Percentiles rank a stretch among this genome's conserved stretches.
These are phyloP conservation scores for Coniochaeta ligniaria DNA, from an alignment of 2,329 filamentous ascomycete species.

Conservation along the genomic window DNA sequence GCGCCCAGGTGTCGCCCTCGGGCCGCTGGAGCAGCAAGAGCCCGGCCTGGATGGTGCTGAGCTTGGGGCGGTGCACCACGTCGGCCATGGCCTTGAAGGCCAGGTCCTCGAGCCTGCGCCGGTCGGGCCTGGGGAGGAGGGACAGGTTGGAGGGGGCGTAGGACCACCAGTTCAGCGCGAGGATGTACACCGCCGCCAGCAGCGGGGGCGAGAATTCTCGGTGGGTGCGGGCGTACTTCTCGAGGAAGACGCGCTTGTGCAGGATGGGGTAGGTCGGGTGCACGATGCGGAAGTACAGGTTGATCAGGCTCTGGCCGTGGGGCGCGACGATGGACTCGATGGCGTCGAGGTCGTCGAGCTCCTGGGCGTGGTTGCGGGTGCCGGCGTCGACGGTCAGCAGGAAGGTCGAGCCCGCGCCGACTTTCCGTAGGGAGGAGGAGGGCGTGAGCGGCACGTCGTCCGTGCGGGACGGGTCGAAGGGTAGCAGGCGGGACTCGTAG, in stretches of 20 bases:
- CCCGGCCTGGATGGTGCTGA: constrained; percentile 48
- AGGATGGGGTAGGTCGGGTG: constrained; percentile 52
- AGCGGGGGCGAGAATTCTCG: constrained; percentile 52
- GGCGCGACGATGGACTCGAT: constrained; percentile 57
- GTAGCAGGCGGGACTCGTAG: constrained; percentile 15
- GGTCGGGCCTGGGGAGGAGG: constrained; percentile 32
- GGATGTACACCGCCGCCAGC: constrained; percentile 52
- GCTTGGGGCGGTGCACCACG: constrained; percentile 43
- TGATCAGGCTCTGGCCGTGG: constrained; percentile 55
- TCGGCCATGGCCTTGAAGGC: constrained; percentile 39
- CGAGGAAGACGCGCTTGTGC: constrained; percentile 54
- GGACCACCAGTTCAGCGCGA: constrained; percentile 55
- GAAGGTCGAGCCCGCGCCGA: constrained; percentile 14
- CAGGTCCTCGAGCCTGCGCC: constrained; percentile 25
- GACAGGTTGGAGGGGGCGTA: constrained; percentile 44
- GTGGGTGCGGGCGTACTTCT: constrained; percentile 51
- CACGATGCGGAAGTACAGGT: constrained; percentile 59
- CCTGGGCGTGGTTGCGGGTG: constrained; percentile 10
- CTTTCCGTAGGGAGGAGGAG: constrained; percentile 14
- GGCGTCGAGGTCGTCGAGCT: constrained; percentile 29
- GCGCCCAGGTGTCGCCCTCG: constrained; percentile 37
- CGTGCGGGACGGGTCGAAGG: constrained; percentile 2
- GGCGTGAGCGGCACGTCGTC: not conserved
- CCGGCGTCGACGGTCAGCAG: constrained; percentile 13
- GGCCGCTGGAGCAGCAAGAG: constrained; percentile 44